Evolutionary conservation across 2,329 filamentous ascomycete species (phyloP).

Genomic region (Immersiporthe knoxdaviesiana): DNA sequence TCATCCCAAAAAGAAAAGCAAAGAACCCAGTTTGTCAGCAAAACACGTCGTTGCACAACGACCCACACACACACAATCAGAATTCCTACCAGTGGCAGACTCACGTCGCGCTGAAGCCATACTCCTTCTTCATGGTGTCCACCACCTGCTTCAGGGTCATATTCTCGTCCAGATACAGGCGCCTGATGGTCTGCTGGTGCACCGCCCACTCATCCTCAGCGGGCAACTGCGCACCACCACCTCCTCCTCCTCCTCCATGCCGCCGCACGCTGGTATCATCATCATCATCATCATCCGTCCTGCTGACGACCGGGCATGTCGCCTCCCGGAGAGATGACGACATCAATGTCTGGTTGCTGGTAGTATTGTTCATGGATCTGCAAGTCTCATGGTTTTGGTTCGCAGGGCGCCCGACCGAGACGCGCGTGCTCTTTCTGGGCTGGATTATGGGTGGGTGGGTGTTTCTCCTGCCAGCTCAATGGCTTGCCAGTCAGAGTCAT

Average conservation of each 20-base stretch:
- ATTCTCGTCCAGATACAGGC: constrained; percentile 10
- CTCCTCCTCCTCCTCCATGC: no score
- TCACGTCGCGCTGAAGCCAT: constrained; percentile 13
- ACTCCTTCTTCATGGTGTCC: constrained; percentile 11
- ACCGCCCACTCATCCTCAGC: not conserved
- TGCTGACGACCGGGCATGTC: not conserved
- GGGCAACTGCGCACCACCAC: not conserved
- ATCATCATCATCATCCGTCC: no score
- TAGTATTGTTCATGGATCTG: not conserved
- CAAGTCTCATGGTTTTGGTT: not conserved
- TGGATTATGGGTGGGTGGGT: no score
- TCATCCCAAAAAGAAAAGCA: no score
- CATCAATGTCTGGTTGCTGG: not conserved
- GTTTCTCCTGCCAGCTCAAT: not conserved
- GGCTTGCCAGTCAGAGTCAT: not conserved
- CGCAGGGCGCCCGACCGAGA: no score
- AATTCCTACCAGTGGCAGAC: no score
- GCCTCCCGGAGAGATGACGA: not conserved
- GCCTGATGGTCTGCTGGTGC: constrained; percentile 7
- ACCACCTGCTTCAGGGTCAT: constrained; percentile 9
- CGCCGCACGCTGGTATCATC: not conserved
- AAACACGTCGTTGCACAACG: not conserved
- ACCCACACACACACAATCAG: not conserved
- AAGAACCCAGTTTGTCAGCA: no score
- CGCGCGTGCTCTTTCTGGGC: no score